Evolutionary conservation across 2,329 filamentous ascomycete species (phyloP).

Genomic region (Hypoxylon sp.): DNA sequence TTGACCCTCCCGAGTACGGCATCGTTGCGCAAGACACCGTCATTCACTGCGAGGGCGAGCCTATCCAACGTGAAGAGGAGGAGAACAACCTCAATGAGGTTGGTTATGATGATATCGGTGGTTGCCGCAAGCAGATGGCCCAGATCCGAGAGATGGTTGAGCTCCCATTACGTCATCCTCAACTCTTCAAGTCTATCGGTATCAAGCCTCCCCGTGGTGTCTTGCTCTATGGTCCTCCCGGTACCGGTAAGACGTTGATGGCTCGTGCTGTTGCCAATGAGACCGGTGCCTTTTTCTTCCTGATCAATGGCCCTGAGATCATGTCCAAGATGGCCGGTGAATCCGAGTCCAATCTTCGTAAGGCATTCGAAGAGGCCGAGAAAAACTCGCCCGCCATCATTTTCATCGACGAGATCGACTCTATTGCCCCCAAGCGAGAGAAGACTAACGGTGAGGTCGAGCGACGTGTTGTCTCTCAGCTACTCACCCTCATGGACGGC

Average conservation of each 20-base stretch:
- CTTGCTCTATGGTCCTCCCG: constrained; percentile 94
- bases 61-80: constrained; percentile 96
- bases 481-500: constrained; percentile 96
- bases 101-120: constrained; percentile 99
- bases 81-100: constrained; percentile 99
- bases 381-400: constrained; percentile 99
- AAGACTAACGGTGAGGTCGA: constrained; percentile 99
- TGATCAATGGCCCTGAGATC: constrained; percentile 99
- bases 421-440: constrained; percentile 98
- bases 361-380: constrained; percentile 99
- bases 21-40: constrained; percentile 99
- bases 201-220: constrained; percentile 99
- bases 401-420: constrained; percentile 99
- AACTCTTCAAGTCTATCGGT: constrained; percentile 99
- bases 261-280: constrained; percentile 98
- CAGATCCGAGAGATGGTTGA: constrained; percentile 99
- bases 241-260: constrained; percentile 99
- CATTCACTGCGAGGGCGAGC: constrained; percentile 98
- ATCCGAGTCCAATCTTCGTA: constrained; percentile 96
- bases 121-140: constrained; percentile 99
- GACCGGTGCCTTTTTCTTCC: constrained; percentile 98
- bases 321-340: constrained; percentile 99
- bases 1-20: constrained; percentile 97
- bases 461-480: constrained; percentile 97
- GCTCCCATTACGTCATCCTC: constrained; percentile 94